phyloP scores from a whole-genome alignment of 2,329 filamentous ascomycete species.

The Talaromyces sp. region DNA sequence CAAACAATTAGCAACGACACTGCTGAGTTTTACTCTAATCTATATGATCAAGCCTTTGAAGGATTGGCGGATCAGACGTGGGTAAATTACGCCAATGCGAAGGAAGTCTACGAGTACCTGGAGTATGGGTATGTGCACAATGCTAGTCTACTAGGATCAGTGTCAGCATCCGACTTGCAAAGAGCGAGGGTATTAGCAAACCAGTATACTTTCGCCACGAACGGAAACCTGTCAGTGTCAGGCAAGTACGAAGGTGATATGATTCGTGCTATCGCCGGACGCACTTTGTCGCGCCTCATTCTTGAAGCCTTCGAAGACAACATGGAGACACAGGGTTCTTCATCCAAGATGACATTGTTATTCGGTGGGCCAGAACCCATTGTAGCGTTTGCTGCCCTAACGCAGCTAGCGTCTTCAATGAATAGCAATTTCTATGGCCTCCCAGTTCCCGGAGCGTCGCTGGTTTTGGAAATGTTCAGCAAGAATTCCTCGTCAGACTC shows the following conservation, averaged over 20 bases:
- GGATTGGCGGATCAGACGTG: conserved; percentile 32
- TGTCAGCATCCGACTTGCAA: conserved; percentile 27
- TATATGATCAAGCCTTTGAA: conserved; percentile 41
- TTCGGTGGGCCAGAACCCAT: conserved; percentile 48
- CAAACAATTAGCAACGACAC: conserved; percentile 31
- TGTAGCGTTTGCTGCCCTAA: conserved; percentile 47
- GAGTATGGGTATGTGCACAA: conserved; percentile 52
- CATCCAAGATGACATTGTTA: conserved; percentile 42
- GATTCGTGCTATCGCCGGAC: conserved; percentile 38
- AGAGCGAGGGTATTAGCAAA: conserved; percentile 44
- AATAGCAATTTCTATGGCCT: conserved; percentile 44
- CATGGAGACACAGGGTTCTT: conserved; percentile 30
- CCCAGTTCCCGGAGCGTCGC: conserved; percentile 43
- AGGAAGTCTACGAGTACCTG: conserved; percentile 52
- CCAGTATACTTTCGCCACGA: conserved; percentile 43
- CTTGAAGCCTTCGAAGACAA: conserved; percentile 34
- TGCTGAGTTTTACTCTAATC: conserved; percentile 40
- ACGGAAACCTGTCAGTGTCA: conserved; percentile 39
- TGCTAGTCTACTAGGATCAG: conserved; percentile 27
- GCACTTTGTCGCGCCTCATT: conserved; percentile 36
- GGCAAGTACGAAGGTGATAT: conserved; percentile 18
- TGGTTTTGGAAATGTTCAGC: conserved; percentile 50
- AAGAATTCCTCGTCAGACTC: conserved; percentile 24
- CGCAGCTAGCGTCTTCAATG: conserved; percentile 32
- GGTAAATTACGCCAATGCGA: conserved; percentile 49